These are phyloP conservation scores for Yarrowia porcina DNA, from an alignment of 805 yeast species.

Conservation along the genomic window DNA sequence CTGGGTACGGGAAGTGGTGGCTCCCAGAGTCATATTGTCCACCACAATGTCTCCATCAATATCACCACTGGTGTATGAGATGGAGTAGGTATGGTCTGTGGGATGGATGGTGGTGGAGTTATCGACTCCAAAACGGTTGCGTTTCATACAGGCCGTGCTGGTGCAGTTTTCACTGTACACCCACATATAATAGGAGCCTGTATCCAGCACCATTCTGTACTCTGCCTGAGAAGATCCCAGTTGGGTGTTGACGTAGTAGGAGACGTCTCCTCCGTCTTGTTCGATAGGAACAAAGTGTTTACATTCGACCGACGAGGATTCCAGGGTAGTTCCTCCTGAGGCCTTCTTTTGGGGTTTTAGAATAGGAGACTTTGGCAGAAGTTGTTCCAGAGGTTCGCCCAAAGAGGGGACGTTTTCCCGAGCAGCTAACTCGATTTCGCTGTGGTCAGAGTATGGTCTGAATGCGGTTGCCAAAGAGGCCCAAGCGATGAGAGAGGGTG, in stretches of 20 bases:
- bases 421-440: not conserved
- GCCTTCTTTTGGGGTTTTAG: not conserved
- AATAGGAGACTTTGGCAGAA: not conserved
- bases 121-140: slow-evolving; percentile 27
- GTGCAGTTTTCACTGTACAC: slow-evolving; percentile 53
- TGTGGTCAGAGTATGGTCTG: not conserved
- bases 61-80: slow-evolving; percentile 53
- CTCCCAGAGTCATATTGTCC: slow-evolving; percentile 42
- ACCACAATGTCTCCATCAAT: slow-evolving; percentile 50
- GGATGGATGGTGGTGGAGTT: slow-evolving; percentile 27
- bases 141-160: slow-evolving; percentile 45
- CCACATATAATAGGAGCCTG: slow-evolving; percentile 66
- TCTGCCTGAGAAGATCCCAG: slow-evolving; percentile 35
- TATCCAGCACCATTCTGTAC: slow-evolving; percentile 56
- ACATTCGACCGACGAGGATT: not conserved
- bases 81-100: slow-evolving; percentile 41
- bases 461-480: not conserved
- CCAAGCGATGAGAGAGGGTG: not conserved
- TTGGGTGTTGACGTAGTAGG: slow-evolving; percentile 33
- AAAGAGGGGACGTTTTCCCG: not conserved
- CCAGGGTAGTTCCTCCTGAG: not conserved
- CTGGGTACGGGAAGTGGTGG: slow-evolving; percentile 40
- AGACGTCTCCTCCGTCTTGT: slow-evolving; percentile 34
- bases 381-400: not conserved
- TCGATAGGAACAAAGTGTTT: slow-evolving; percentile 26